Evolutionary conservation across 306 rosid species (phyloP).

Genomic region (Boehmeria nivea): DNA sequence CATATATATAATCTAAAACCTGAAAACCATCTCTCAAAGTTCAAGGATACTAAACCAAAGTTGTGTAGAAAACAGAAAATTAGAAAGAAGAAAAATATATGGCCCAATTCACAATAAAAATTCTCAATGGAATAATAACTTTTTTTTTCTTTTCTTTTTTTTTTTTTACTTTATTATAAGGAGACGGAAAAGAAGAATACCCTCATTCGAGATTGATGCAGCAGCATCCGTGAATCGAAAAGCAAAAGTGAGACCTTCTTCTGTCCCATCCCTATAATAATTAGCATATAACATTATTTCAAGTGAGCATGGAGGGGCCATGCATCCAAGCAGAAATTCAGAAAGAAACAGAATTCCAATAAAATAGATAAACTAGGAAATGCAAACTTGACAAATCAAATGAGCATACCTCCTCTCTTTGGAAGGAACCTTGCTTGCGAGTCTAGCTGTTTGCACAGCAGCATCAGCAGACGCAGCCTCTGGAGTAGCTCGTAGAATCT

Average conservation of each 20-base stretch:
- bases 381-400: slow-evolving; percentile 17
- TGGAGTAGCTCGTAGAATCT: slow-evolving; percentile 96
- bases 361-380: slow-evolving; percentile 7
- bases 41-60: too few species aligned
- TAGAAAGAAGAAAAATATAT: too few species aligned
- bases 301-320: too few species aligned
- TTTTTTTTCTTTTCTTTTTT: too few species aligned
- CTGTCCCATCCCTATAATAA: slow-evolving; percentile 67
- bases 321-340: slow-evolving; percentile 10
- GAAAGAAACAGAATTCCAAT: not conserved
- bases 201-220: slow-evolving; percentile 77
- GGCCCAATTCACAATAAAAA: not conserved
- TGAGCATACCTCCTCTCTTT: slow-evolving; percentile 75
- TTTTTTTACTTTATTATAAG: too few species aligned
- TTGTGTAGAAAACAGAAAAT: too few species aligned
- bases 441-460: slow-evolving; percentile 98
- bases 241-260: slow-evolving; percentile 93
- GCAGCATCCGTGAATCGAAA: slow-evolving; percentile 97
- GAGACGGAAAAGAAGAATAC: slow-evolving; percentile 32
- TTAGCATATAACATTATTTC: not conserved
- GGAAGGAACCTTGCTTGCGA: slow-evolving; percentile 90
- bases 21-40: too few species aligned
- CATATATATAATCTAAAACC: too few species aligned
- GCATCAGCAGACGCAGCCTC: slow-evolving; percentile 99
- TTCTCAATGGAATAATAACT: not conserved